A percentile compares a stretch with the other conserved stretches of the same genome.
Conservation (phyloP, 1,284 basidiomycete species). For the Irpex rosettiformis region DNA sequence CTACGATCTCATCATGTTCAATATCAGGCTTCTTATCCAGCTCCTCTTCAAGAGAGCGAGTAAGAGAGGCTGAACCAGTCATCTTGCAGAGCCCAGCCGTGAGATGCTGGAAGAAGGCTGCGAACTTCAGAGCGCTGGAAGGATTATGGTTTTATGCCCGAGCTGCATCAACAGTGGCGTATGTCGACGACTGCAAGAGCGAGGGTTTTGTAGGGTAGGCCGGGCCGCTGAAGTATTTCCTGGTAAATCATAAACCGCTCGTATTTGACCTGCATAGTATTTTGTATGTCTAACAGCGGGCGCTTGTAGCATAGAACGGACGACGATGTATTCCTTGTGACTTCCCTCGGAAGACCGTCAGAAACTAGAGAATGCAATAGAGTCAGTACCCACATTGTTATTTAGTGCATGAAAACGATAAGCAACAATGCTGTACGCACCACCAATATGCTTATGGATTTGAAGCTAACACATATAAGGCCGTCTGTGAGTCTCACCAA, state of each 20-base stretch:
- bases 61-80: neutral
- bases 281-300: neutral
- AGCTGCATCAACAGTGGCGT: neutral
- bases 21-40: conserved; percentile 8
- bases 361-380: neutral
- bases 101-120: neutral
- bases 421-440: too few relatives aligned
- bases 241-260: too few relatives aligned
- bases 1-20: conserved; percentile 12
- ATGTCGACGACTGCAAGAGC: neutral
- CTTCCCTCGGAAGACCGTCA: neutral
- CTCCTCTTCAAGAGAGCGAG: conserved; percentile 2
- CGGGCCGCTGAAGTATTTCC: neutral
- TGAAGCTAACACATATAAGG: neutral
- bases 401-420: too few relatives aligned
- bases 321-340: neutral
- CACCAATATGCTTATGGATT: too few relatives aligned
- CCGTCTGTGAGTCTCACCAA: neutral
- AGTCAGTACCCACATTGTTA: too few relatives aligned
- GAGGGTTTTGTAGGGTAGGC: neutral
- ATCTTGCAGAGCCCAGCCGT: neutral
- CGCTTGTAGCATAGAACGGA: neutral
- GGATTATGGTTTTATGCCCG: neutral
- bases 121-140: neutral
- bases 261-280: neutral